Conservation (phyloP, 2,329 filamentous ascomycete species). For the Penicillium brasilianum region DNA sequence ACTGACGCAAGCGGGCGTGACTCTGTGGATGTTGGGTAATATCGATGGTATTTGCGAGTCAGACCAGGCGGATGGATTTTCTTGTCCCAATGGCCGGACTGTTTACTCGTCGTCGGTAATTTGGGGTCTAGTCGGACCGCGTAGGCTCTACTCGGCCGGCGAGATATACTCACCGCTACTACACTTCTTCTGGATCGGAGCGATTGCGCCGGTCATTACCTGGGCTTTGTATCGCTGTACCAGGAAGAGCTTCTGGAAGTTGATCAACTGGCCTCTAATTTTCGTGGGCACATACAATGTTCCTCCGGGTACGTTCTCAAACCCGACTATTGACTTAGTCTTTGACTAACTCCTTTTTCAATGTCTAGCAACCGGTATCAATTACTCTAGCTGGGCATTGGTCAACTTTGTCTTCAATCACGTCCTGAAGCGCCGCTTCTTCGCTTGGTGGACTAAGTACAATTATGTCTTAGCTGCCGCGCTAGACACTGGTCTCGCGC, state of each 20-base stretch:
- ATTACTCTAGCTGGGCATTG: slow-evolving; percentile 43
- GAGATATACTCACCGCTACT: slow-evolving; percentile 55
- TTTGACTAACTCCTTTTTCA: slow-evolving; percentile 4
- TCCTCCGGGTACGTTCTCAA: slow-evolving; percentile 28
- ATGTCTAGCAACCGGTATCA: slow-evolving; percentile 39
- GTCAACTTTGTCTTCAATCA: slow-evolving; percentile 76
- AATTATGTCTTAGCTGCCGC: slow-evolving; percentile 51
- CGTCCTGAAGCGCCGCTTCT: slow-evolving; percentile 60
- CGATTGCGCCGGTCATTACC: slow-evolving; percentile 31
- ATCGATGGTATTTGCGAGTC: slow-evolving; percentile 50
- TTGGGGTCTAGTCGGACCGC: slow-evolving; percentile 60
- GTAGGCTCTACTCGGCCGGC: slow-evolving; percentile 54
- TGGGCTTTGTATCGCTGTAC: slow-evolving; percentile 35
- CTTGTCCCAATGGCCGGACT: slow-evolving; percentile 57
- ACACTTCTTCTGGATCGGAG: slow-evolving; percentile 60
- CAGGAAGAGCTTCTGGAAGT: slow-evolving; percentile 42
- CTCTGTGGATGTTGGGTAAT: slow-evolving; percentile 46
- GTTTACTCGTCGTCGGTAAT: slow-evolving; percentile 56
- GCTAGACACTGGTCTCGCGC: slow-evolving; percentile 43
- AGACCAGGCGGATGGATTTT: slow-evolving; percentile 53
- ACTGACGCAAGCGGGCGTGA: slow-evolving; percentile 49
- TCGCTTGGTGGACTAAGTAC: slow-evolving; percentile 52
- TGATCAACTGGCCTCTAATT: slow-evolving; percentile 40
- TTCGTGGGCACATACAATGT: slow-evolving; percentile 38
- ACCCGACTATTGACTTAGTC: neutral